Evolutionary conservation across 2,329 filamentous ascomycete genomes (phyloP).

Genomic region (Microascus cirrosus): DNA sequence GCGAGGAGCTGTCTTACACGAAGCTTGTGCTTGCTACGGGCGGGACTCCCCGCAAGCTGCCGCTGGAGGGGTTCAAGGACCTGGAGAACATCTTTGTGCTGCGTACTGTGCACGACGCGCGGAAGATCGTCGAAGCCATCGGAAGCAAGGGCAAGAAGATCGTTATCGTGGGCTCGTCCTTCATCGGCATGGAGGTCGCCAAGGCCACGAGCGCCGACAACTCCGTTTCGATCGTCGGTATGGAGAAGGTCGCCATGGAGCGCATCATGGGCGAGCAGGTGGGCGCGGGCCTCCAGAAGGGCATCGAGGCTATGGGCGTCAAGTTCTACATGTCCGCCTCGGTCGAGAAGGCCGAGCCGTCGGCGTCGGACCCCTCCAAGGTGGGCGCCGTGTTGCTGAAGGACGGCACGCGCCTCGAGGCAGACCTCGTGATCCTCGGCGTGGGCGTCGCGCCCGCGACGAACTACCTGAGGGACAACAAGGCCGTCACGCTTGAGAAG

Average conservation of each 20-base stretch:
- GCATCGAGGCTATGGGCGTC: conserved; percentile 75
- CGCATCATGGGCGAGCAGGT: conserved; percentile 74
- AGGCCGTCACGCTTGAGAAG: conserved; percentile 56
- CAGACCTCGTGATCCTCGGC: conserved; percentile 84
- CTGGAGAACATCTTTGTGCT: conserved; percentile 81
- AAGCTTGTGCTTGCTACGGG: conserved; percentile 89
- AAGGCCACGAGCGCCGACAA: conserved; percentile 74
- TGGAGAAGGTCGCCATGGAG: conserved; percentile 77
- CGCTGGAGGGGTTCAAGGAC: conserved; percentile 75
- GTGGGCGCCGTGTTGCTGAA: conserved; percentile 77
- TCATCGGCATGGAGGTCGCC: conserved; percentile 97
- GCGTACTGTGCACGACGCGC: conserved; percentile 63
- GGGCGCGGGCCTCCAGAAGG: conserved; percentile 67
- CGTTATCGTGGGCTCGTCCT: conserved; percentile 83
- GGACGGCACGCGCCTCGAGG: conserved; percentile 72
- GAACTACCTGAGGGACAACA: conserved; percentile 65
- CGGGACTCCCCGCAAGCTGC: conserved; percentile 63
- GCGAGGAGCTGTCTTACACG: conserved; percentile 62
- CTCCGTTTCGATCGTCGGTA: conserved; percentile 74
- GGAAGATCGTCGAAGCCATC: conserved; percentile 68
- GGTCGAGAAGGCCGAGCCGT: conserved; percentile 75
- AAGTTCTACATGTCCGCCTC: conserved; percentile 75
- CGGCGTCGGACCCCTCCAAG: conserved; percentile 51
- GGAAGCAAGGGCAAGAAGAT: conserved; percentile 83
- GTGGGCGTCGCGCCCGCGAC: conserved; percentile 84